These are phyloP conservation scores for Coelastrella sp. DNA, from an alignment of 139 green algal species.

Conservation along the genomic window DNA sequence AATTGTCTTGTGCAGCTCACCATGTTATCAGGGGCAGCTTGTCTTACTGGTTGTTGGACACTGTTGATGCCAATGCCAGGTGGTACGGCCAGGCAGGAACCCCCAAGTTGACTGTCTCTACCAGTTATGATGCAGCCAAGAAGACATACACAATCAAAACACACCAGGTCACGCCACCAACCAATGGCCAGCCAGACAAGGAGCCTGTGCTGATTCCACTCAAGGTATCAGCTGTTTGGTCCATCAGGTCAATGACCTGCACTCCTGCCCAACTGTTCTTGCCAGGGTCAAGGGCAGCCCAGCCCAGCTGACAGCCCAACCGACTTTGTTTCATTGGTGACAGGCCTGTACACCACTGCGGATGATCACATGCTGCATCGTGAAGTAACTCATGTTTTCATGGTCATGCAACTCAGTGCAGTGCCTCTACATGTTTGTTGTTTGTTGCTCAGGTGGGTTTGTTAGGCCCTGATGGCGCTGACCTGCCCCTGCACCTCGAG, in stretches of 20 bases:
- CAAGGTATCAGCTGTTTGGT: not conserved
- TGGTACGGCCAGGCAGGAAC: constrained; percentile 96
- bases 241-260: constrained; percentile 40
- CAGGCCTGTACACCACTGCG: too few species aligned
- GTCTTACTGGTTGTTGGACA: not conserved
- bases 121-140: constrained; percentile 77
- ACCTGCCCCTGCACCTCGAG: constrained; percentile 83
- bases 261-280: constrained; percentile 69
- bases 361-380: too few species aligned
- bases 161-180: constrained; percentile 77
- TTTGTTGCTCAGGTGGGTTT: constrained; percentile 72
- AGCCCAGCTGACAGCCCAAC: too few species aligned
- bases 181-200: constrained; percentile 85
- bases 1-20: too few species aligned
- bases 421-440: not conserved
- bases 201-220: constrained; percentile 51
- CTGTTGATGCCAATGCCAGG: constrained; percentile 10
- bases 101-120: constrained; percentile 77
- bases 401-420: not conserved
- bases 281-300: too few species aligned
- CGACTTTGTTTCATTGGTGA: too few species aligned
- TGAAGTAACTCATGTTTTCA: too few species aligned
- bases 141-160: constrained; percentile 85
- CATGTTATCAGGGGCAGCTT: not conserved
- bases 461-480: constrained; percentile 80